Base-by-base conservation (phyloP, 805 yeast species). In the Candida orba region DNA sequence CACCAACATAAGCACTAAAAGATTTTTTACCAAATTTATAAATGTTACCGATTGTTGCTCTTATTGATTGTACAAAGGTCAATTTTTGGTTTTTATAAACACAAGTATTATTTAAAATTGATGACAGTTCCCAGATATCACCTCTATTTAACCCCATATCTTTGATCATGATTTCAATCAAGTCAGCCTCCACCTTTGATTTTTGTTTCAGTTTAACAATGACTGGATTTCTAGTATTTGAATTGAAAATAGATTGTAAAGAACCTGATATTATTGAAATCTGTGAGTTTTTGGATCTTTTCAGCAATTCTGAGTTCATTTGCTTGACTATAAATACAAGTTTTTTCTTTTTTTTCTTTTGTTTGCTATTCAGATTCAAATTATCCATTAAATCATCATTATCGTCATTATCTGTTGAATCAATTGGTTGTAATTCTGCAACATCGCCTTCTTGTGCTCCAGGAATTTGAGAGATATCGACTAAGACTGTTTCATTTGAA, bases 71-170 rank as follows among this genome's bases (percentile, higher is more conserved):
- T 23, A 85, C 59, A 49, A 82, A 86, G 0, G 78, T 63, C 1
- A 90, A 57, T 42, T 79, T 71, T 58, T 89, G 90, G 7, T 79
- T 75, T 9, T 71, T 68, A 55, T 84, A 79, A 2, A 86, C 73
- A 60, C 96, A 86, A 7, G 75, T 65, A 9, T 78, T 78, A 0
- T 73, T 71, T 42, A 91, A 50, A 17, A 70, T 56, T 2, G 85
- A 71, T 0, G 95, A 78, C 13, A 91, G 65, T 23, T 75, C 70
- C 96, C 98, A 93, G 89, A 90, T 91, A 53, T 88, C 93, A 47
- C 95, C 96, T 51, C 99, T 68, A 4, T 95, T 78, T 14, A 93
- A 65, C 51, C 84, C 78, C 18, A 87, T 70, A 54, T 93, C 97
- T 53, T 81, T 86, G 42, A 88, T 75, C 57, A 79, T 79, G 6